These are phyloP conservation scores for Gardenia jasminoides DNA, from an alignment of 257 asterid species.

Conservation along the genomic window DNA sequence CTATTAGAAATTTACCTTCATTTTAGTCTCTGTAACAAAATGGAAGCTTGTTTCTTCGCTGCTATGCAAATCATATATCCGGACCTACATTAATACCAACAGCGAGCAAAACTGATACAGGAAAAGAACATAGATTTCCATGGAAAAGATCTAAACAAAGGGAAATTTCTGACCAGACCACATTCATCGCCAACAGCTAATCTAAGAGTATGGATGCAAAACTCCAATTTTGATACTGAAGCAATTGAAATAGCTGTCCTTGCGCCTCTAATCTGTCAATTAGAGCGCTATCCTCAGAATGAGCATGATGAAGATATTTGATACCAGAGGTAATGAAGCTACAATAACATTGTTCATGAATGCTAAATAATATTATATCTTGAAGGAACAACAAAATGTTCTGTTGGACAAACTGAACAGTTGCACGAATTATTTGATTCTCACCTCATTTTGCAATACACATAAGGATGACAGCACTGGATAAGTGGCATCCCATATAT, in stretches of 20 bases:
- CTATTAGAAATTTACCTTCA: constrained; percentile 54
- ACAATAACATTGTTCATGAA: background rate
- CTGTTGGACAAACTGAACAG: background rate
- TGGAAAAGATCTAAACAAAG: constrained; percentile 12
- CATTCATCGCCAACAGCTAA: constrained; percentile 82
- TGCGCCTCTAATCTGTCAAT: constrained; percentile 54
- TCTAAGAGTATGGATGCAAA: constrained; percentile 64
- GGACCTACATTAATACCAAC: constrained; percentile 49
- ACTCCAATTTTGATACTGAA: constrained; percentile 55
- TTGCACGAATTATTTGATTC: constrained; percentile 8
- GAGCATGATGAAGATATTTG: background rate
- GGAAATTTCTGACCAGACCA: constrained; percentile 71
- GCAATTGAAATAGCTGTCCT: constrained; percentile 42
- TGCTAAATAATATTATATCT: background rate
- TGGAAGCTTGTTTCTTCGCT: constrained; percentile 47
- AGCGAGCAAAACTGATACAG: constrained; percentile 26
- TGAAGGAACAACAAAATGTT: background rate
- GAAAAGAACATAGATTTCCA: constrained; percentile 15
- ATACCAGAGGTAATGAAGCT: background rate
- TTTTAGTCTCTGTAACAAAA: constrained; percentile 56
- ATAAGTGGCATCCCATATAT: constrained; percentile 85
- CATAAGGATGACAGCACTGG: constrained; percentile 65
- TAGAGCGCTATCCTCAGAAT: constrained; percentile 23
- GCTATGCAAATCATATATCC: constrained; percentile 50
- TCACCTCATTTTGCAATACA: constrained; percentile 59